These are phyloP conservation scores for Salvia miltiorrhiza DNA, from an alignment of 257 asterid genomes.

Conservation along the genomic window DNA sequence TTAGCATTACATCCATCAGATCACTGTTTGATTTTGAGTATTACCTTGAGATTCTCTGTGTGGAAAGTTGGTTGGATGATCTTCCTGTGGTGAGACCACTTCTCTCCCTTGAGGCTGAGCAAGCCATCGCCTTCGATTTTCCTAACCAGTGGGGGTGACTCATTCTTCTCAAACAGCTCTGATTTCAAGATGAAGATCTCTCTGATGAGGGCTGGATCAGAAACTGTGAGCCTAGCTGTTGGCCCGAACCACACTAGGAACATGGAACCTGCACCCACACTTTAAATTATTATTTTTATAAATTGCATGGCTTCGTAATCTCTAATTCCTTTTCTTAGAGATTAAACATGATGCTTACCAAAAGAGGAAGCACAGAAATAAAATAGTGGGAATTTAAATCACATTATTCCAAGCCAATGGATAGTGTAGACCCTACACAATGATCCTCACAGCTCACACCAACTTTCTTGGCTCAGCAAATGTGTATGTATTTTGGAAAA, in stretches of 20 bases:
- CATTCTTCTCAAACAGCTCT: conserved; percentile 76
- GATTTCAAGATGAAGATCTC: conserved; percentile 69
- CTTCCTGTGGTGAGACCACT: conserved; percentile 95
- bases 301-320: conserved; percentile 32
- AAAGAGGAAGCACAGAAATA: conserved; percentile 27
- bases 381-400: conserved; percentile 17
- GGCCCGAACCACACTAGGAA: conserved; percentile 92
- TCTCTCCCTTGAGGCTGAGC: conserved; percentile 72
- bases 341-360: conserved; percentile 27
- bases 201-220: conserved; percentile 68
- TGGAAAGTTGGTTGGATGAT: conserved; percentile 77
- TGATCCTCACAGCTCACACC: conserved; percentile 39
- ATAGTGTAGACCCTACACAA: conserved; percentile 62
- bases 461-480: conserved; percentile 35
- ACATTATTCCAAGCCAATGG: conserved; percentile 51
- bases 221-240: conserved; percentile 63
- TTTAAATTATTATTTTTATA: background rate
- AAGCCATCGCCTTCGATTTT: conserved; percentile 91
- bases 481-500: background rate
- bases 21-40: background rate
- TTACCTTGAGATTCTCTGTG: conserved; percentile 81
- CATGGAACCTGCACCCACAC: conserved; percentile 44
- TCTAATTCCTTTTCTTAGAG: background rate
- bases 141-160: conserved; percentile 67
- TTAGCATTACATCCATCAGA: no score